Percentiles rank a stretch among this genome's conserved stretches.
Conservation (phyloP, 805 yeast genomes). For the Schizosaccharomyces cryophilus region DNA sequence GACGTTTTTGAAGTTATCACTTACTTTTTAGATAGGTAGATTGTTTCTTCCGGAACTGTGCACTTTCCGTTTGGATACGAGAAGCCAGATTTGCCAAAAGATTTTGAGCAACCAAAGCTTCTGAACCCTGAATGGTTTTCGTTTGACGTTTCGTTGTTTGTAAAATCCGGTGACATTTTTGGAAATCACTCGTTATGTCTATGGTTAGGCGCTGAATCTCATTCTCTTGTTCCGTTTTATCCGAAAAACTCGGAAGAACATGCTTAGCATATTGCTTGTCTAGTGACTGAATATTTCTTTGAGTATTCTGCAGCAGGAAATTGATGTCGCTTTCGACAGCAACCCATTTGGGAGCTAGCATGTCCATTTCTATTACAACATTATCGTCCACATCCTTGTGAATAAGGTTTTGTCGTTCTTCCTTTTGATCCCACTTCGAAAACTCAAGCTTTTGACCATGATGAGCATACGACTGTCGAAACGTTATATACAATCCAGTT, state of each 20-base stretch:
- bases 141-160: conserved; percentile 45
- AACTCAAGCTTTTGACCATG: background rate
- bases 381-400: conserved; percentile 2
- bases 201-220: conserved; percentile 59
- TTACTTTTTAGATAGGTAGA: conserved; percentile 38
- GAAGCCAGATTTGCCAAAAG: conserved; percentile 66
- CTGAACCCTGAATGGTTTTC: conserved; percentile 19
- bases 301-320: conserved; percentile 22
- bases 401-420: background rate
- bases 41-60: conserved; percentile 64
- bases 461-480: background rate
- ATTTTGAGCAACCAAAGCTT: conserved; percentile 46
- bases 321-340: conserved; percentile 55
- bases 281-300: conserved; percentile 28
- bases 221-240: conserved; percentile 48
- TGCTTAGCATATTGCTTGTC: conserved; percentile 55
- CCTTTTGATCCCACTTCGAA: background rate
- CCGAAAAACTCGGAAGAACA: conserved; percentile 68
- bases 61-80: conserved; percentile 54
- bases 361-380: conserved; percentile 30
- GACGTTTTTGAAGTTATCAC: background rate
- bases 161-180: conserved; percentile 51
- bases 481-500: background rate
- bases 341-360: conserved; percentile 54
- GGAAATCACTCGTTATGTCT: conserved; percentile 27